These are phyloP conservation scores for Claviceps fusiformis DNA, from an alignment of 2,329 filamentous ascomycete genomes.

Conservation along the genomic window DNA sequence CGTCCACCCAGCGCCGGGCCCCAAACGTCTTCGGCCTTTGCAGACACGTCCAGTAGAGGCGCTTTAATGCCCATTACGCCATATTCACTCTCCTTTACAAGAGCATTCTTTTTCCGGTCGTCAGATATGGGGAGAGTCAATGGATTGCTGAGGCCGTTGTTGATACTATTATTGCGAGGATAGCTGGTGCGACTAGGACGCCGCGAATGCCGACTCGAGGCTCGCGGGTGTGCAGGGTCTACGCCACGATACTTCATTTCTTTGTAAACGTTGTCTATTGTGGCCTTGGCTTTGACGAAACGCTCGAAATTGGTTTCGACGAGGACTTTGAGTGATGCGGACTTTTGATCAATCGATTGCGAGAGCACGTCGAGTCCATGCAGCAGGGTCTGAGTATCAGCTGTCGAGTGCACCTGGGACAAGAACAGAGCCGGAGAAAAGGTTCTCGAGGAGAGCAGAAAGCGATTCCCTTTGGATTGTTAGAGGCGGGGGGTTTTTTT, in stretches of 20 bases:
- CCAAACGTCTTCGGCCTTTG: constrained; percentile 96
- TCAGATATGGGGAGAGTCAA: constrained; percentile 31
- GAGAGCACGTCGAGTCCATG: constrained; percentile 76
- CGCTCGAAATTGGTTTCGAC: constrained; percentile 98
- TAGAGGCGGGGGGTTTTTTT: constrained; percentile 4
- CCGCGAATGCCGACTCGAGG: constrained; percentile 42
- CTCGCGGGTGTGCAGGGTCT: constrained; percentile 33
- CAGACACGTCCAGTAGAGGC: constrained; percentile 76
- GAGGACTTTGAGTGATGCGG: constrained; percentile 85
- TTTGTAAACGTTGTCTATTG: constrained; percentile 96
- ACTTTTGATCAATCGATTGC: constrained; percentile 92
- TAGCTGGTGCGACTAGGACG: constrained; percentile 56
- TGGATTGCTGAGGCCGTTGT: constrained; percentile 23
- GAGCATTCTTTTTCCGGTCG: constrained; percentile 69
- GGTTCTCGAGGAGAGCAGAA: constrained; percentile 86
- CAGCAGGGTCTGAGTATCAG: constrained; percentile 69
- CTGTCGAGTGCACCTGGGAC: constrained; percentile 77
- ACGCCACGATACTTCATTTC: constrained; percentile 75
- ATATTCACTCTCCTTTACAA: constrained; percentile 86
- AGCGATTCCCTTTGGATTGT: constrained; percentile 60
- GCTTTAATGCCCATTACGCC: constrained; percentile 78
- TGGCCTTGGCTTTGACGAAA: constrained; percentile 93
- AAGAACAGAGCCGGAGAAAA: constrained; percentile 89
- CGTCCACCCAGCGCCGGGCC: constrained; percentile 82
- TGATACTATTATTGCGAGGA: constrained; percentile 34